phyloP scores from a whole-genome alignment of 2,329 filamentous ascomycete species.

The Scorias spongiosa region DNA sequence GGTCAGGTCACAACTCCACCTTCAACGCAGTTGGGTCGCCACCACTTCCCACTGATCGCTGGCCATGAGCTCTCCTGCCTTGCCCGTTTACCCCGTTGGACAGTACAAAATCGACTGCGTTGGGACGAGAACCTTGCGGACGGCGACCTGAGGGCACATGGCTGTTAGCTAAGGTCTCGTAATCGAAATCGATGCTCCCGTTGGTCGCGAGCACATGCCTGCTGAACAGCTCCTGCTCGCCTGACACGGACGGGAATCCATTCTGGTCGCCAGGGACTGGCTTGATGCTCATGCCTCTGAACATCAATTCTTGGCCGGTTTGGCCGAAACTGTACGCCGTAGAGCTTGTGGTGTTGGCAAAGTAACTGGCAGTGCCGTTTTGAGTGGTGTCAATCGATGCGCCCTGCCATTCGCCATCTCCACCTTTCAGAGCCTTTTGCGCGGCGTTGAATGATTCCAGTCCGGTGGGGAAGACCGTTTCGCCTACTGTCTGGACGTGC shows the following conservation, averaged over 20 bases:
- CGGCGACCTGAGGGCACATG: neutral
- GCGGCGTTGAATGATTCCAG: constrained; percentile 38
- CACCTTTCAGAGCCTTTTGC: neutral
- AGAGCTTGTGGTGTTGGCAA: constrained; percentile 30
- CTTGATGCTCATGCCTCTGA: constrained; percentile 29
- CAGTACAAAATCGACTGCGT: neutral
- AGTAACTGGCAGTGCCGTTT: constrained; percentile 43
- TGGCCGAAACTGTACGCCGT: constrained; percentile 38
- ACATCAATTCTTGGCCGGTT: constrained; percentile 41
- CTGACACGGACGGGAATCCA: constrained; percentile 6
- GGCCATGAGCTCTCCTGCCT: neutral
- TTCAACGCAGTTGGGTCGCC: neutral
- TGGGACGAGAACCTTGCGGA: neutral
- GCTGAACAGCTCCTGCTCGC: constrained; percentile 36
- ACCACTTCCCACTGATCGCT: neutral
- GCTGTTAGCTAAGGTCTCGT: constrained; percentile 21
- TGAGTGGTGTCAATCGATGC: constrained; percentile 36
- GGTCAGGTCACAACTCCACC: neutral
- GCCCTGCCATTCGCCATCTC: constrained; percentile 18
- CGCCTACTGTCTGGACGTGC: constrained; percentile 29
- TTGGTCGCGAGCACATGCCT: constrained; percentile 42
- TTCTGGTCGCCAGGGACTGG: neutral
- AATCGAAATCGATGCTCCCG: constrained; percentile 35
- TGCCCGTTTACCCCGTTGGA: neutral
- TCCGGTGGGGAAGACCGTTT: constrained; percentile 42